Base-by-base conservation (phyloP, 169 alveolate species). In the Plasmodium vivax region DNA sequence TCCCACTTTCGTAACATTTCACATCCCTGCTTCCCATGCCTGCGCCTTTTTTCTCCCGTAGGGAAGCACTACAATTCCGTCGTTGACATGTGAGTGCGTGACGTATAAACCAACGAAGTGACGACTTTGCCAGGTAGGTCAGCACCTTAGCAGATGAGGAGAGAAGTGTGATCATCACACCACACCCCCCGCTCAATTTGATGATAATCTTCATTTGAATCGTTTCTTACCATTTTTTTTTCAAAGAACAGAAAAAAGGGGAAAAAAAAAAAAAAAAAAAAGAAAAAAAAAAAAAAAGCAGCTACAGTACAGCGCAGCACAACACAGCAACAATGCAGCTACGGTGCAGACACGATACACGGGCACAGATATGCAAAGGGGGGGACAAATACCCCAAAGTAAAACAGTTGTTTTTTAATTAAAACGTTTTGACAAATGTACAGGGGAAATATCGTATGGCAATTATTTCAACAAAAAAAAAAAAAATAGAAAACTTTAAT, bases 21-120 rank as follows among this genome's bases (percentile, higher is more conserved):
- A 14, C 71, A 10, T 9, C 5, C 51, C 83, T 51, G 7, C 72
- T 71, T 84, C 16, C 12, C 45, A 19, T 9, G 30, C 19, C 73
- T 27, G 83, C 32, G 23, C 72, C 3, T 88, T 58, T 30, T 19
- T 58, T 34, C 36, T 88, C 68, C 72, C 23, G 41, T 79, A 80
- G 88, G 94, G 0, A 87, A 87, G 43, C 93, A 87, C 62, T 87
- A 87, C 51, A 87, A 87, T 38, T 87, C 93, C 8, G 93, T 87
- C 62, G 27, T 87, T 19, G 93, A 87, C 51, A n/a, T 87, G 30
- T 16, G 51, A 58, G 12, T 58, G 45, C 27, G 43, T 36, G 80
- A 34, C 41, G 30, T 34, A 27, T 36, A 82, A 84, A 84, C 34
- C 41, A 38, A 81, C 58, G 16, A 62, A 16, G 38, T 0, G 16